Base-by-base conservation (phyloP, 1,284 basidiomycete species). In the Microbotryum scabiosae region DNA sequence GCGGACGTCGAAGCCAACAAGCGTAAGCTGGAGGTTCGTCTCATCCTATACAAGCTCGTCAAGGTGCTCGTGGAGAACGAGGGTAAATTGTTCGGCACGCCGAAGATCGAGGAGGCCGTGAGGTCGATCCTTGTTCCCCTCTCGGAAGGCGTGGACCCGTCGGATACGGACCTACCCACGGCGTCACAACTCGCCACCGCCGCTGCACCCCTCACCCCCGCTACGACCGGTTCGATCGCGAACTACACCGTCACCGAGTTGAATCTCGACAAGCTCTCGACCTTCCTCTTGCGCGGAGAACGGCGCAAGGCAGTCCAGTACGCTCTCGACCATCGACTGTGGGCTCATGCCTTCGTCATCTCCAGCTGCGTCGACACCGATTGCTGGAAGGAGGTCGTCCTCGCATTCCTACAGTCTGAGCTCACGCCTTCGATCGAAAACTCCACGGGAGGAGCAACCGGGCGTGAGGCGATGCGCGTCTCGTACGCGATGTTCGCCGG, bases 311-410 rank as follows among this genome's bases (percentile, higher is more conserved):
- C 96, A 1, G 91, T 90, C 70, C 84, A 86, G 61, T 91, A 85
- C 72, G 94, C 96, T 5, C 79, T 91, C 30, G 85, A 91, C 62
- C 83, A 92, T 73, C 86, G 83, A 69, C 77, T 98, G 65, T 99
- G 93, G 92, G 85, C 90, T 1, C 96, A 99, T 75, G 96, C 96
- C 1, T 84, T 98, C 82, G 78, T 97, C 52, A 93, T 98, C 64
- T 85, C 96, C 9, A 93, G 89, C 72, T 87, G 88, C 59, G 82
- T 97, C 55, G 94, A 94, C 74, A 89, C 88, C 70, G 90, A 94
- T 41, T 82, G 89, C 6, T 97, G 92, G 90, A 88, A 87, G 72
- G 88, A 92, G 6, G 90, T 94, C 0, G 64, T 67, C 7, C 82
- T 81, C 45, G 87, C 92, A 64, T 98, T 98, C 72, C 77, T 94